phyloP scores from a whole-genome alignment of 768 basidiomycete genomes.

The Lepiota venenata region DNA sequence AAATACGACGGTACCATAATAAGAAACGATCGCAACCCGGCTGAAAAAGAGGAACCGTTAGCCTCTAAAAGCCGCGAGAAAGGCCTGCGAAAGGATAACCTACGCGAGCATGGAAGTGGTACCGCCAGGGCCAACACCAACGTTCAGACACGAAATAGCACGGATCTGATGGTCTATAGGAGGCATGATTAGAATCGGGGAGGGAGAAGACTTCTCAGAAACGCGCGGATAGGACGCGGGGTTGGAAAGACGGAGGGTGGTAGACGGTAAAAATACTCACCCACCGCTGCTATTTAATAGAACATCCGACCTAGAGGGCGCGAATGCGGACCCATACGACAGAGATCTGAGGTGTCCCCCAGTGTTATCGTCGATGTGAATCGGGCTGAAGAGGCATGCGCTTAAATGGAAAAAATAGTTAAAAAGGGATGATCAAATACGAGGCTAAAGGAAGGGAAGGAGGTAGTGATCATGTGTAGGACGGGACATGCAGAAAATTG shows the following conservation, averaged over 20 bases:
- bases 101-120: slow-evolving; percentile 83
- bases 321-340: too few relatives aligned
- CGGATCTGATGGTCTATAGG: slow-evolving; percentile 43
- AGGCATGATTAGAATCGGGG: slow-evolving; percentile 28
- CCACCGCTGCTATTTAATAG: too few relatives aligned
- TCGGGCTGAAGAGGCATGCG: background rate
- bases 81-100: slow-evolving; percentile 21
- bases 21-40: slow-evolving; percentile 51
- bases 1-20: slow-evolving; percentile 52
- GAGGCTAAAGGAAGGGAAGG: slow-evolving; percentile 1
- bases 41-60: slow-evolving; percentile 20
- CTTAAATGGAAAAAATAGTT: background rate
- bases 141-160: slow-evolving; percentile 61
- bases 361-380: background rate
- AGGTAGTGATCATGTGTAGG: background rate
- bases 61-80: background rate
- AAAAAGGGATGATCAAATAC: background rate
- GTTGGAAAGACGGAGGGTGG: background rate
- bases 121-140: slow-evolving; percentile 81
- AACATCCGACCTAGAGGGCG: too few relatives aligned
- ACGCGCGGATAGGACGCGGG: background rate
- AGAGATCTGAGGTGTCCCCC: too few relatives aligned
- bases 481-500: background rate
- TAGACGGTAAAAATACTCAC: background rate
- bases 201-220: slow-evolving; percentile 10